Evolutionary conservation across 495 filamentous ascomycete genomes (phyloP), one percentile per base, ranked within the genome.

Genomic region (Aspergillus egyptiacus): DNA sequence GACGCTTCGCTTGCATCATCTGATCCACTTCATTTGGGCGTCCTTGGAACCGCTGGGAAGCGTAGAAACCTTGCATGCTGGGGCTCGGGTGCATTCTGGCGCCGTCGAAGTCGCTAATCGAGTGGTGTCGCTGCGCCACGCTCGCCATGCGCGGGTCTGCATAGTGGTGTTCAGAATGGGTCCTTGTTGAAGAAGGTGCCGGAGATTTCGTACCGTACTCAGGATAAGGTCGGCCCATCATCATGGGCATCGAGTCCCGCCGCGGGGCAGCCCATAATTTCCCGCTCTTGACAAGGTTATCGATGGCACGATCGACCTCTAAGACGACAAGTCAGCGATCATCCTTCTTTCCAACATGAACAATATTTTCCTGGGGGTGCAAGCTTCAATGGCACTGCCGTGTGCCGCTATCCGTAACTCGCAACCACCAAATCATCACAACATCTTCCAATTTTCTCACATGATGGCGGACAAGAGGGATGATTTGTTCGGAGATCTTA

Each of bases 1-100:
- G 87, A 72, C 93, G 85, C 76, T 98, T 97, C 65, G 89, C 91
- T 80, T 96, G 93, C 80, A 95, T 85, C 83, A 96, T 87, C 72
- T 95, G 90, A 72, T 98, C 93, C 64, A 91, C 88, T 75, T 98
- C 93, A 75, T 85, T 94, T 45, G 86, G 87, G 61, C 89, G 87
- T 61, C 87, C 78, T 70, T 91, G 89, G 70, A 91, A 91, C 56
- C 93, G 87, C 70, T 98, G 93, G 48, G 81, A 83, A 56, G 89
- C 87, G 67, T 96, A 97, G 70, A 91, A 98, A 57, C 83, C 89
- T 64, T 96, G 93, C 44, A 91, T 73, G 62, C 91, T 95, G 54
- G 86, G 80, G 40, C 80, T 78, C 48, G 86, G 83, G 64, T 86
- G 87, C 46, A 80, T 70, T 33, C 84, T 75, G 38, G 82, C 74